phyloP scores from a whole-genome alignment of 2,329 filamentous ascomycete species.

The Ophiosphaerella narmari region DNA sequence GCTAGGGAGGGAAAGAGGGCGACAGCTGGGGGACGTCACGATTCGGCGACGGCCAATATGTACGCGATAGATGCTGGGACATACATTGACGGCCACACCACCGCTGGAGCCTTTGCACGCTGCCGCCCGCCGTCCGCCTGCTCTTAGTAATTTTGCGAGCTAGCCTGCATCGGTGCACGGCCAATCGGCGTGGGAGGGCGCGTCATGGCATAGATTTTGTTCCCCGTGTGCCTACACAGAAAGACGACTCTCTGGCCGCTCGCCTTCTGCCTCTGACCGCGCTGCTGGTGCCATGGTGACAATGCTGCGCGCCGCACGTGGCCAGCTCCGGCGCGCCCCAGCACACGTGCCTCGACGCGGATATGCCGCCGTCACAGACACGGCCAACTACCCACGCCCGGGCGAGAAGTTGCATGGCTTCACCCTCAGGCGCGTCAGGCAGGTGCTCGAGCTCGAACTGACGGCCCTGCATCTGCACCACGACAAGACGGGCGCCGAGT shows the following conservation, averaged over 20 bases:
- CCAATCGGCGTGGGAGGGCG: conserved; percentile 27
- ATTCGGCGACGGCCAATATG: conserved; percentile 15
- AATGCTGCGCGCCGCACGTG: conserved; percentile 46
- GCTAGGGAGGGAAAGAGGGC: too few species aligned
- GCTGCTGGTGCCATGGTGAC: conserved; percentile 5
- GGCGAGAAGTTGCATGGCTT: conserved; percentile 93
- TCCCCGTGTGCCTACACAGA: too few species aligned
- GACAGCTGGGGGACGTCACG: not conserved
- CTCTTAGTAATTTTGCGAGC: conserved; percentile 26
- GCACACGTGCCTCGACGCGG: conserved; percentile 23
- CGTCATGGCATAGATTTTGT: conserved; percentile 5
- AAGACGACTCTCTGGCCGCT: too few species aligned
- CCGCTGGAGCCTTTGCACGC: conserved; percentile 10
- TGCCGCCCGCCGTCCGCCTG: conserved; percentile 5
- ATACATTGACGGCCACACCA: conserved; percentile 4
- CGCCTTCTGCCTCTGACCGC: too few species aligned
- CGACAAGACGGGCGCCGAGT: conserved; percentile 94
- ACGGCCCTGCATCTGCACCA: conserved; percentile 90
- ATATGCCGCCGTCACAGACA: conserved; percentile 72
- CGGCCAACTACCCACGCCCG: conserved; percentile 74
- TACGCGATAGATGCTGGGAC: conserved; percentile 4
- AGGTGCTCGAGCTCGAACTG: conserved; percentile 91
- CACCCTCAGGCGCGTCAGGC: conserved; percentile 84
- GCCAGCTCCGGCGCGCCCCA: conserved; percentile 31
- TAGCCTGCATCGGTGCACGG: conserved; percentile 16